Conservation (phyloP, 139 green algal genomes). For the Coccomyxa sp. region DNA sequence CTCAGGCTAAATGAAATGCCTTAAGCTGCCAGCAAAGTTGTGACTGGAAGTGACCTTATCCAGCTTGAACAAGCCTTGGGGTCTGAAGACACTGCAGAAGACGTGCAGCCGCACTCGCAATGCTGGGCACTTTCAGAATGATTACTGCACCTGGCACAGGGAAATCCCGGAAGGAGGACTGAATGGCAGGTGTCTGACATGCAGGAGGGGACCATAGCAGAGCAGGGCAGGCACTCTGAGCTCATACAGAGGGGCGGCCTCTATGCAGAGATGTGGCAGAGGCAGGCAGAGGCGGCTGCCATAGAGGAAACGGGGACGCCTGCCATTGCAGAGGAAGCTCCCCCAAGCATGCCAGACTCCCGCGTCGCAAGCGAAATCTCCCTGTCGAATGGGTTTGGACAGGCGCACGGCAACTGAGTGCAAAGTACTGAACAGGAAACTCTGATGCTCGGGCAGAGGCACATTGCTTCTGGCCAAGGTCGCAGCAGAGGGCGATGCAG, state of each 20-base stretch:
- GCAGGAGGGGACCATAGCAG: conserved; percentile 47
- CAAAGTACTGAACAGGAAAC: background rate
- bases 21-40: too few relatives aligned
- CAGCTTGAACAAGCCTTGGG: too few relatives aligned
- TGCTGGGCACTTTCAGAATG: too few relatives aligned
- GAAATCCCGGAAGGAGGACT: background rate
- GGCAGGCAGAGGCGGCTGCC: conserved; percentile 48
- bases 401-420: background rate
- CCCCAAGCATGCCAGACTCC: background rate
- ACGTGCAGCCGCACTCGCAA: too few relatives aligned
- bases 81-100: too few relatives aligned
- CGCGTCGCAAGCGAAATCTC: background rate
- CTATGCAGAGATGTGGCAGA: conserved; percentile 73
- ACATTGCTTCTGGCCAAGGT: background rate
- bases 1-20: too few relatives aligned
- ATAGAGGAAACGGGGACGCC: background rate
- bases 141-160: too few relatives aligned
- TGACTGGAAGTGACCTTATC: too few relatives aligned
- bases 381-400: background rate
- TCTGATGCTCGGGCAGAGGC: background rate
- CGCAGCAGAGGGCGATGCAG: too few relatives aligned
- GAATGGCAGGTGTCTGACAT: conserved; percentile 21
- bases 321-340: background rate
- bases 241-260: conserved; percentile 57
- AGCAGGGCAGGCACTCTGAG: conserved; percentile 73